Evolutionary conservation across 2,329 filamentous ascomycete genomes (phyloP).

Genomic region (Hansfordia pulvinata): DNA sequence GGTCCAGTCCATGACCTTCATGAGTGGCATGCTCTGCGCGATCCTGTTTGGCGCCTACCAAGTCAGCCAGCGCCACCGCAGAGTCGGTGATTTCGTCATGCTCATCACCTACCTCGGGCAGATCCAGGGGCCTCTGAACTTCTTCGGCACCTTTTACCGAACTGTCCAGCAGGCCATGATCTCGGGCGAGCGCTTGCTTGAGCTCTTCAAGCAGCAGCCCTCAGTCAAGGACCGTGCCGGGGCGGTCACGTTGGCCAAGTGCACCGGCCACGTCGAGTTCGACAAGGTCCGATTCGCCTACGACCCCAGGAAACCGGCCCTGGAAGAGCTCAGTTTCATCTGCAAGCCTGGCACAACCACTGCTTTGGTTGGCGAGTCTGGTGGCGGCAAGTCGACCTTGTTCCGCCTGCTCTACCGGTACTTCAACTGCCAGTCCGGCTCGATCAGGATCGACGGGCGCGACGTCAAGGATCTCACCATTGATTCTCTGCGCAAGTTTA

Average conservation of each 20-base stretch:
- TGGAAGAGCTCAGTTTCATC: conserved; percentile 73
- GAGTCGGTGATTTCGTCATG: conserved; percentile 58
- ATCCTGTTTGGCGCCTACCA: conserved; percentile 67
- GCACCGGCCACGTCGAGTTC: conserved; percentile 74
- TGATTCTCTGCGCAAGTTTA: conserved; percentile 79
- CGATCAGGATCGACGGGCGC: conserved; percentile 71
- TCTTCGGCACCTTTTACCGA: conserved; percentile 89
- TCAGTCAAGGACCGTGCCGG: conserved; percentile 70
- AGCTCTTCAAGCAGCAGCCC: conserved; percentile 91
- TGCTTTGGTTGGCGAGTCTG: conserved; percentile 90
- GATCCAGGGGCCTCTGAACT: conserved; percentile 69
- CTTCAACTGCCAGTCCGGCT: conserved; percentile 73
- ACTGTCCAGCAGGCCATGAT: conserved; percentile 96
- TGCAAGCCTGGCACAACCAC: conserved; percentile 86
- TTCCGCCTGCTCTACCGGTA: conserved; percentile 95
- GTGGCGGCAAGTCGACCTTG: conserved; percentile 91
- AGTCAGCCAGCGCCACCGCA: conserved; percentile 51
- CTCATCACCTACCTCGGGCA: conserved; percentile 69
- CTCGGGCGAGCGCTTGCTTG: conserved; percentile 85
- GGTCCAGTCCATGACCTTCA: conserved; percentile 68
- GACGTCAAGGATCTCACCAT: conserved; percentile 82
- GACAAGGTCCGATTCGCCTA: conserved; percentile 86
- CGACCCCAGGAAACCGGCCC: conserved; percentile 70
- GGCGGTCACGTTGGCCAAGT: conserved; percentile 49
- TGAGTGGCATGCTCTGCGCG: conserved; percentile 57